Evolutionary conservation across 257 asterid genomes (phyloP).

Genomic region (Primulina huaijiensis): DNA sequence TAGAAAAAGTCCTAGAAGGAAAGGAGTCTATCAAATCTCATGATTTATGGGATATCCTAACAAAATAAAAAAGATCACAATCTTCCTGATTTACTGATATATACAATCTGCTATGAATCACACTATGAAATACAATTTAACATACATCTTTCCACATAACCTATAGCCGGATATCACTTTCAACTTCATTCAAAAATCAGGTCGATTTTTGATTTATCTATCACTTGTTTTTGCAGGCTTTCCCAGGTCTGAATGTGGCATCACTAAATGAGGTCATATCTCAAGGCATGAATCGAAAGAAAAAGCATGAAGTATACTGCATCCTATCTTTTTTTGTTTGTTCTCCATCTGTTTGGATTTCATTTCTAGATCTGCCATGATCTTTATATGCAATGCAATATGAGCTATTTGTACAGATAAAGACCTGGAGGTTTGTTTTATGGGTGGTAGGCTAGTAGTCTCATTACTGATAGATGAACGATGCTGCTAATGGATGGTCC

Average conservation of each 20-base stretch:
- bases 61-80: too few species aligned
- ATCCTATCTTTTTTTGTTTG: background rate
- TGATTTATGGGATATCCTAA: too few species aligned
- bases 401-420: too few species aligned
- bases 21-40: too few species aligned
- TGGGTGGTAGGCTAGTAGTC: background rate
- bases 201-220: background rate
- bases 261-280: background rate
- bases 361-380: background rate
- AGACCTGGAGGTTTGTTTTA: background rate
- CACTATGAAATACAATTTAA: too few species aligned
- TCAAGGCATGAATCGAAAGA: background rate
- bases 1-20: too few species aligned
- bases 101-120: too few species aligned
- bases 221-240: background rate
- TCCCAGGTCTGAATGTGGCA: background rate
- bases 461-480: too few species aligned
- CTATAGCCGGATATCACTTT: background rate
- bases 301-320: background rate
- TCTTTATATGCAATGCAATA: background rate
- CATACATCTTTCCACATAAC: too few species aligned
- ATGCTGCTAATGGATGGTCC: background rate
- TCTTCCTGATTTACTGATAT: too few species aligned
- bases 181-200: background rate
- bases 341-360: background rate